Evolutionary conservation across 805 yeast species (phyloP).

Genomic region (Hanseniaspora mollemarum): DNA sequence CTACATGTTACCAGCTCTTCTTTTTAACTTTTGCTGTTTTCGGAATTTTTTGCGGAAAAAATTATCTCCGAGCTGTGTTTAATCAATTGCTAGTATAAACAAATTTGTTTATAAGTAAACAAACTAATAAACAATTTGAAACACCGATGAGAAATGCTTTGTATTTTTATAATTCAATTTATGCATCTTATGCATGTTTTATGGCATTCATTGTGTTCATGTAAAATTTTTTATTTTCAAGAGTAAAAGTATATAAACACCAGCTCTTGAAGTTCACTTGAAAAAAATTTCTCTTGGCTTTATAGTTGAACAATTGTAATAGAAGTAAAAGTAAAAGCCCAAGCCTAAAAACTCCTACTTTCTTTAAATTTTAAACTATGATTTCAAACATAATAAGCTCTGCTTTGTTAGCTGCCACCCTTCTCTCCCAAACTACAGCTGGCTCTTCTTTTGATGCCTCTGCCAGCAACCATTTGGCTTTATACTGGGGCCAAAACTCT

Average conservation of each 20-base stretch:
- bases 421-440: not conserved
- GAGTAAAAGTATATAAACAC: not conserved
- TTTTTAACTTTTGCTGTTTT: not conserved
- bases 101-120: not conserved
- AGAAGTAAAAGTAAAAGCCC: not conserved
- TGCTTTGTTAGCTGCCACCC: not conserved
- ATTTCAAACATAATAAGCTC: not conserved
- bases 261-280: too few species aligned
- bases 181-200: too few species aligned
- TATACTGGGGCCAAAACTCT: constrained; percentile 85
- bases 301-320: too few species aligned
- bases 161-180: too few species aligned
- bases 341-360: not conserved
- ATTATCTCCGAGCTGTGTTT: not conserved
- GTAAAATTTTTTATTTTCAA: not conserved
- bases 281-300: too few species aligned
- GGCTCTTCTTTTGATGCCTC: constrained; percentile 28
- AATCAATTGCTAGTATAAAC: not conserved
- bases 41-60: not conserved
- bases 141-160: not conserved
- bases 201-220: not conserved
- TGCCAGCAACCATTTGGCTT: constrained; percentile 50
- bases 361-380: constrained; percentile 1
- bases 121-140: not conserved
- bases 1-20: too few species aligned